Percentiles rank a stretch among this genome's conserved stretches.
These are phyloP conservation scores for Psidium friedrichsthalianum DNA, from an alignment of 345 rosid genomes.

Conservation along the genomic window DNA sequence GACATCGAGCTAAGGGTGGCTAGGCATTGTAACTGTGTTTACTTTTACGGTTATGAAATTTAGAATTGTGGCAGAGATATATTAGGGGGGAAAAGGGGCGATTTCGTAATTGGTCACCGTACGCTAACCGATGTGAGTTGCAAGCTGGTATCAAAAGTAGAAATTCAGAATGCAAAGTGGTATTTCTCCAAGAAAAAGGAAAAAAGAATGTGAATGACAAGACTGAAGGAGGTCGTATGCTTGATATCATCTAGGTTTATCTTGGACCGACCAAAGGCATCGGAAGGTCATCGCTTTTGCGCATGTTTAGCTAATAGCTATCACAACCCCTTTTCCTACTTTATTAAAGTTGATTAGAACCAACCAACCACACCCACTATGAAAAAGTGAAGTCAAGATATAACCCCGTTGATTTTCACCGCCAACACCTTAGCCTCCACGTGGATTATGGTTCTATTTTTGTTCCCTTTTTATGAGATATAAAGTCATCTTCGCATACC, in stretches of 20 bases:
- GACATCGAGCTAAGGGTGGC: no score
- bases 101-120: not conserved
- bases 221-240: not conserved
- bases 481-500: not conserved
- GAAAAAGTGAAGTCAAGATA: not conserved
- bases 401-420: not conserved
- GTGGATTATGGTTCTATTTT: not conserved
- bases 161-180: not conserved
- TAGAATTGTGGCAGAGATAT: not conserved
- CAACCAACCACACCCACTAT: not conserved
- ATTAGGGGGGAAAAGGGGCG: not conserved
- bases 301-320: not conserved
- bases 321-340: not conserved
- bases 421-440: not conserved
- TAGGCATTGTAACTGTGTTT: not conserved
- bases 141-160: not conserved
- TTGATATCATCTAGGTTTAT: slow-evolving; percentile 5
- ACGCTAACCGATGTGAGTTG: not conserved
- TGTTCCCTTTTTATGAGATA: not conserved
- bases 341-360: slow-evolving; percentile 24
- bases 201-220: not conserved
- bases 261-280: slow-evolving; percentile 8
- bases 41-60: not conserved
- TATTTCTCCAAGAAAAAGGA: not conserved
- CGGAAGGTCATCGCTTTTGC: not conserved